A percentile compares a stretch with the other conserved stretches of the same genome.
phyloP scores from a whole-genome alignment of 2,329 filamentous ascomycete genomes.

The Aspergillus sp. region DNA sequence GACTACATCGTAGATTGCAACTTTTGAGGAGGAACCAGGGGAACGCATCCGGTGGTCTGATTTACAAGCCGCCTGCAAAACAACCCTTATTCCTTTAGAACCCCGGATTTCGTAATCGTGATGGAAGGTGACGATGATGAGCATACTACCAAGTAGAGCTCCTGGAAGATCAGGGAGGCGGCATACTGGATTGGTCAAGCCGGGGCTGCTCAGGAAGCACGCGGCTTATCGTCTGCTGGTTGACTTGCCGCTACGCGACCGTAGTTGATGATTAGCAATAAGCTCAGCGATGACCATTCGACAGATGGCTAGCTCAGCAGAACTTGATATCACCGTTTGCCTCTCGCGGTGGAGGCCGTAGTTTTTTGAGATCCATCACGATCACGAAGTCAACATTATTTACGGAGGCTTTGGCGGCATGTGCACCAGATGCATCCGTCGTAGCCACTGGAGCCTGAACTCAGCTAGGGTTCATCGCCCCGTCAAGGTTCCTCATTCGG shows the following conservation, averaged over 20 bases:
- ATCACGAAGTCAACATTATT: neutral
- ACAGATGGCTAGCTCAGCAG: neutral
- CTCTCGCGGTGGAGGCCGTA: neutral
- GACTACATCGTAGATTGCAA: constrained; percentile 1
- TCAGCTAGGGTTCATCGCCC: neutral
- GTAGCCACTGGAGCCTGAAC: neutral
- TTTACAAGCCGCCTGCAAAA: neutral
- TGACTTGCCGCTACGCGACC: neutral
- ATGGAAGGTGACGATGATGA: neutral
- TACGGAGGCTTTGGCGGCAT: neutral
- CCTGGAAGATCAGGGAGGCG: neutral
- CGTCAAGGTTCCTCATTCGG: neutral
- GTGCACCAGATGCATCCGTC: neutral
- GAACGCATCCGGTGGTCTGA: neutral
- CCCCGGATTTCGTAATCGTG: constrained; percentile 1
- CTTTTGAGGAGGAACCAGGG: neutral
- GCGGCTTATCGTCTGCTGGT: neutral
- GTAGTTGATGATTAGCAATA: neutral
- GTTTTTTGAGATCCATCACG: neutral
- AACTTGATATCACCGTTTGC: neutral
- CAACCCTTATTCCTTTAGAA: neutral
- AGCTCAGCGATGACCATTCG: constrained; percentile 4
- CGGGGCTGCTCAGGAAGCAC: neutral
- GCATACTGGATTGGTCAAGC: neutral
- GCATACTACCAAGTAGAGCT: neutral